Conservation (phyloP, 371 early-diverging fungal genomes). For the Nematocida displodere region DNA sequence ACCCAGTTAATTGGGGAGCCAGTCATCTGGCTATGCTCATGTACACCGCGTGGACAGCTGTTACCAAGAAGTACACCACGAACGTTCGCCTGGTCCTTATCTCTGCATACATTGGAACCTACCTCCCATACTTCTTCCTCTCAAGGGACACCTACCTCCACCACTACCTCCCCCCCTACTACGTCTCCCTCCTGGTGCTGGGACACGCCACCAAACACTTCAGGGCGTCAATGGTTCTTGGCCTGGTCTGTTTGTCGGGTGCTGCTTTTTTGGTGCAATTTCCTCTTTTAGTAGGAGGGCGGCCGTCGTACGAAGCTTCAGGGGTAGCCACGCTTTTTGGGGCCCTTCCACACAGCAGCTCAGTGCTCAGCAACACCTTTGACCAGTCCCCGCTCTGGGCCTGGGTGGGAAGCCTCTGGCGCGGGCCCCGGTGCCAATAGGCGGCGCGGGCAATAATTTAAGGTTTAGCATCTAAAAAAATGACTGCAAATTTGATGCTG, state of each 20-base stretch:
- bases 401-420: too few relatives aligned
- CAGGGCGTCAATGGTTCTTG: not conserved
- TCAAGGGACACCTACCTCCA: conserved; percentile 21
- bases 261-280: not conserved
- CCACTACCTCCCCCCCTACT: conserved; percentile 43
- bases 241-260: not conserved
- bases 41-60: not conserved
- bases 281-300: not conserved
- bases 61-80: not conserved
- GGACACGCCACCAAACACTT: not conserved
- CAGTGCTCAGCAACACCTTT: not conserved
- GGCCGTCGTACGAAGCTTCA: not conserved
- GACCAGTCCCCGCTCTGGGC: too few relatives aligned
- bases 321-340: not conserved
- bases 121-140: conserved; percentile 32
- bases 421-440: too few relatives aligned
- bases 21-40: not conserved
- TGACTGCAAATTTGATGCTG: not conserved
- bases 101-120: conserved; percentile 27
- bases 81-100: conserved; percentile 4
- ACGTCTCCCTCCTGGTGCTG: conserved; percentile 22
- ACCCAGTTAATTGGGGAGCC: not conserved
- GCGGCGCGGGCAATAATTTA: too few relatives aligned
- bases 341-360: not conserved
- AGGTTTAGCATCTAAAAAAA: not conserved